phyloP scores from a whole-genome alignment of 139 green algal genomes.

The Bryopsis sp. region DNA sequence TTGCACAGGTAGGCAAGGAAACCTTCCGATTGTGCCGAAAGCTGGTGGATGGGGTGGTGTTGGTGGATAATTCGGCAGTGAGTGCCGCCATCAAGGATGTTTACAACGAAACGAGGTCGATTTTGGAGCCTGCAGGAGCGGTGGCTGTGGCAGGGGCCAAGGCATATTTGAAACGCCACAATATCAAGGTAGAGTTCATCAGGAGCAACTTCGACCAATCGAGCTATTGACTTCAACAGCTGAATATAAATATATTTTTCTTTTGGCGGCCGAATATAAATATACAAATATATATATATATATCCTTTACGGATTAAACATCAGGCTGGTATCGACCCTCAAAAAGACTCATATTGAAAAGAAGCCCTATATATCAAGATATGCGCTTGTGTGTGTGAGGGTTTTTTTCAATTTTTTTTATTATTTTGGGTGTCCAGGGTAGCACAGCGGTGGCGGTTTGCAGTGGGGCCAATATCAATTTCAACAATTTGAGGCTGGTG shows the following conservation, averaged over 20 bases:
- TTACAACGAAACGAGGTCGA: conserved; percentile 77
- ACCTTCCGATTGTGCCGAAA: conserved; percentile 83
- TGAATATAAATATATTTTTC: too few relatives aligned
- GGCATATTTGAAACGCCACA: conserved; percentile 61
- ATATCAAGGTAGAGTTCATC: conserved; percentile 40
- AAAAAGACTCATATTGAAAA: too few relatives aligned
- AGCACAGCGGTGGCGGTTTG: conserved; percentile 58
- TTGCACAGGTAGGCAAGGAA: conserved; percentile 69
- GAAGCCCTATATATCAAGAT: too few relatives aligned
- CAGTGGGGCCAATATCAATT: conserved; percentile 90
- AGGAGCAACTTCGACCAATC: too few relatives aligned
- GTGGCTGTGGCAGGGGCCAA: conserved; percentile 83
- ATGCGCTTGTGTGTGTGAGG: too few relatives aligned
- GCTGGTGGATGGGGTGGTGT: conserved; percentile 82
- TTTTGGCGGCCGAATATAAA: too few relatives aligned
- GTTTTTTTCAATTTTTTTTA: too few relatives aligned
- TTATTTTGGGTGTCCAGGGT: too few relatives aligned
- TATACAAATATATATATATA: too few relatives aligned
- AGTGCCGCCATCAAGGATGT: conserved; percentile 88
- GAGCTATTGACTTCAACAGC: too few relatives aligned
- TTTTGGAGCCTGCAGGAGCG: conserved; percentile 88
- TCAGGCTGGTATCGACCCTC: too few relatives aligned
- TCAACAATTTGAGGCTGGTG: conserved; percentile 88
- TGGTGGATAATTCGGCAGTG: conserved; percentile 80
- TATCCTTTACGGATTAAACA: too few relatives aligned